Evolutionary conservation across 352 stramenopile genomes (phyloP).

Genomic region (Globisporangium nunn): DNA sequence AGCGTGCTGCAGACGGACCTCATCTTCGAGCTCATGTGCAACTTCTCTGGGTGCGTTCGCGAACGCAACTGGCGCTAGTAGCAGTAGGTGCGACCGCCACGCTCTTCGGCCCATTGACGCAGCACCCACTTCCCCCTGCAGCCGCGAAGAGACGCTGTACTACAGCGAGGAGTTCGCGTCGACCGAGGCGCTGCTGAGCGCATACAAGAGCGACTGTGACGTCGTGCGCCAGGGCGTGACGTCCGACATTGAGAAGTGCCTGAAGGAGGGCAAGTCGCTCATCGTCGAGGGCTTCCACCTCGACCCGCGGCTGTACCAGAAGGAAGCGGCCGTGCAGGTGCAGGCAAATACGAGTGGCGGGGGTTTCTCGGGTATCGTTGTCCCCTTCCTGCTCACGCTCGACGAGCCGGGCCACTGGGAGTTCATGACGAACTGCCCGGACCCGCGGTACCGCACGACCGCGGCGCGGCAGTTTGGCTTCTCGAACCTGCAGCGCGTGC

Average conservation of each 20-base stretch:
- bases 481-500: constrained; percentile 70
- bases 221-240: constrained; percentile 77
- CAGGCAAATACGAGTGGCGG: constrained; percentile 10
- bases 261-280: constrained; percentile 86
- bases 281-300: constrained; percentile 87
- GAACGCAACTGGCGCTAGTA: background rate
- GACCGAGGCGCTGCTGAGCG: constrained; percentile 44
- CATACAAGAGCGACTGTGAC: constrained; percentile 75
- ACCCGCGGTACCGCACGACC: constrained; percentile 67
- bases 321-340: constrained; percentile 38
- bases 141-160: constrained; percentile 59
- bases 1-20: constrained; percentile 84
- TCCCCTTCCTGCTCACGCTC: constrained; percentile 72
- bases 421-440: constrained; percentile 81
- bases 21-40: constrained; percentile 89
- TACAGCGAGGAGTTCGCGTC: constrained; percentile 52
- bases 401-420: constrained; percentile 58
- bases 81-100: no score
- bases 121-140: background rate
- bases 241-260: constrained; percentile 84
- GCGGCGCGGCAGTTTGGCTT: constrained; percentile 41
- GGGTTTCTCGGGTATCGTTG: constrained; percentile 61
- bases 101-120: no score
- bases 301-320: constrained; percentile 80
- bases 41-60: constrained; percentile 68